Base-by-base conservation (phyloP, 805 yeast species). In the Jamesozyma rosinii region DNA sequence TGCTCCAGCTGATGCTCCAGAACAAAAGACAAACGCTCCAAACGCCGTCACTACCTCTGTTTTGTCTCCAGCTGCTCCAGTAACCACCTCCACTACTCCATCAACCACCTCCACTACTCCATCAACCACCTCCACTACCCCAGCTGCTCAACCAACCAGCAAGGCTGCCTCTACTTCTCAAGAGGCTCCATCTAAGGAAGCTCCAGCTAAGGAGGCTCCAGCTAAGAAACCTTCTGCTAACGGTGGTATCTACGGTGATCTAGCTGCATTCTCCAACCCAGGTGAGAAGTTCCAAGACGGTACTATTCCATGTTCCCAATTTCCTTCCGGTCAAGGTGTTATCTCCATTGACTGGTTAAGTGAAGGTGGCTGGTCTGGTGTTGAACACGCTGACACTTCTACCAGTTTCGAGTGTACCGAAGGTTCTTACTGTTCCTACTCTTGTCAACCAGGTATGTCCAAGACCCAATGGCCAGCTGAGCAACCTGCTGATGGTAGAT, bases 381-480 rank as follows among this genome's bases (percentile, higher is more conserved):
- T 77, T 48, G 78, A 79, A 81, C 70, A 80, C 38, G 70, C 75
- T 57, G 81, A 83, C 35, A 84, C 79, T 45, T 81, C 81, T 70
- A 64, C 76, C 68, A 68, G 76, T 52, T 61, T 72, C 47, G 62
- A 79, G 38, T 81, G 88, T 69, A 56, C 67, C 49, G 82, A 79
- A 48, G 88, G 83, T 39, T 72, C 69, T 61, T 81, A 79, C 71
- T 81, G 88, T 63, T 81, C 87, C 42, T 81, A 81, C 60, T 85
- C 86, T 42, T 81, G 88, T 64, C 81, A 79, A 60, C 72, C 86
- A 34, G 88, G 88, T 71, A 77, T 77, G 83, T 78, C 86, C 56
- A 81, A 81, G 71, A 80, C 87, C 46, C 88, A 81, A 67, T 81
- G 86, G 86, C 87, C 87, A 33, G 60, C 74, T 35, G 53, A 61